Conservation (phyloP, 257 asterid species). For the Solanum peruvianum region DNA sequence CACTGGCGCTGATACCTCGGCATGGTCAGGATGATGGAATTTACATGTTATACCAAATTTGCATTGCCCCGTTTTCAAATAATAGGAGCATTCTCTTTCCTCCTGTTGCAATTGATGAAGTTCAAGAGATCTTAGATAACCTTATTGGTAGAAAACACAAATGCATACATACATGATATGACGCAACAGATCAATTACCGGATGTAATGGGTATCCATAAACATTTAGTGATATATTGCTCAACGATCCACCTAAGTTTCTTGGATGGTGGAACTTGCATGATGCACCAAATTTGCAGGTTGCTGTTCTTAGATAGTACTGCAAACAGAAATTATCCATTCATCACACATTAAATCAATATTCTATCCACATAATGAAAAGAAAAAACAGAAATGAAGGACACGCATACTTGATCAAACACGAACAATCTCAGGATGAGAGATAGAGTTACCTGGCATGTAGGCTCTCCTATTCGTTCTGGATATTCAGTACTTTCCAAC, state of each 20-base stretch:
- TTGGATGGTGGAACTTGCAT: slow-evolving; percentile 90
- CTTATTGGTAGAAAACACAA: neutral
- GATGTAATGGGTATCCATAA: slow-evolving; percentile 73
- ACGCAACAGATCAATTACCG: slow-evolving; percentile 28
- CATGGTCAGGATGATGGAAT: slow-evolving; percentile 77
- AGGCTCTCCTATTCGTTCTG: slow-evolving; percentile 77
- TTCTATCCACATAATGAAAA: neutral
- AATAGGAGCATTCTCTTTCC: slow-evolving; percentile 87
- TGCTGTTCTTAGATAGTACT: slow-evolving; percentile 81
- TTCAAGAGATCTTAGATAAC: neutral
- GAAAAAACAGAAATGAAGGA: neutral
- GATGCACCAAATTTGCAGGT: slow-evolving; percentile 72
- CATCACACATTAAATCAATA: neutral
- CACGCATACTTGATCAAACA: neutral
- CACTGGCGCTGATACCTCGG: slow-evolving; percentile 44
- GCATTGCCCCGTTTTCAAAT: slow-evolving; percentile 97
- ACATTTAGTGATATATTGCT: slow-evolving; percentile 45
- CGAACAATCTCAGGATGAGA: neutral
- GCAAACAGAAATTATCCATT: slow-evolving; percentile 10
- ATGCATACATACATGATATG: neutral
- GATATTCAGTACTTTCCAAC: slow-evolving; percentile 49
- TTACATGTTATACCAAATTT: slow-evolving; percentile 75
- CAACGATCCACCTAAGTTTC: slow-evolving; percentile 61
- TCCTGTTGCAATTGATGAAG: slow-evolving; percentile 30
- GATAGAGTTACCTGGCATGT: slow-evolving; percentile 56